These are phyloP conservation scores for Solanum hybrid DNA, from an alignment of 305 asterid genomes.

Conservation along the genomic window DNA sequence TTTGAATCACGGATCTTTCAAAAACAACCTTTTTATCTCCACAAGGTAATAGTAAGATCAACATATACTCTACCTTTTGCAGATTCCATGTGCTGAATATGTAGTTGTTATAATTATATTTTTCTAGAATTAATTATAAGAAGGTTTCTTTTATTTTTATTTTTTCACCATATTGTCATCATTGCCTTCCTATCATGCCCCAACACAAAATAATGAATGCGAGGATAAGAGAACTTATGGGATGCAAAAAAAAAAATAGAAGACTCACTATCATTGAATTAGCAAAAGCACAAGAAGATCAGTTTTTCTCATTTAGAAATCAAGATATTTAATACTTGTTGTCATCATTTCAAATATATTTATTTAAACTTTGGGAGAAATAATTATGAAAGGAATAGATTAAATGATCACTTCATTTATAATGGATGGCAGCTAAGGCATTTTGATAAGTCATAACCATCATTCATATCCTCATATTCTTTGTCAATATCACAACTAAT, in stretches of 20 bases:
- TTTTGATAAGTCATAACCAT: too few species aligned
- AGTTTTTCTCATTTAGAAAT: neutral
- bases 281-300: neutral
- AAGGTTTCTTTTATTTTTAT: neutral
- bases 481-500: too few species aligned
- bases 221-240: neutral
- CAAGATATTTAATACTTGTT: neutral
- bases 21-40: too few species aligned
- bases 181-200: neutral
- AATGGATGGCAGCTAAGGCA: neutral
- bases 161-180: neutral
- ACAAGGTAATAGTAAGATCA: too few species aligned
- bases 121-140: neutral
- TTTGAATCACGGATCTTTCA: too few species aligned
- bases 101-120: neutral
- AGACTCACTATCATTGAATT: neutral
- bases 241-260: neutral
- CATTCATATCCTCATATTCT: too few species aligned
- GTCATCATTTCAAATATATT: neutral
- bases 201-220: neutral
- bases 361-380: neutral
- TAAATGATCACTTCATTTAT: neutral
- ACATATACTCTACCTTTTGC: too few species aligned
- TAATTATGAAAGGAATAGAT: neutral
- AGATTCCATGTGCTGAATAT: too few species aligned